Percentiles rank a stretch among this genome's conserved stretches.
Evolutionary conservation across 192 early-diverging fungal genomes (phyloP).

Genomic region (Mortierella antarctica): DNA sequence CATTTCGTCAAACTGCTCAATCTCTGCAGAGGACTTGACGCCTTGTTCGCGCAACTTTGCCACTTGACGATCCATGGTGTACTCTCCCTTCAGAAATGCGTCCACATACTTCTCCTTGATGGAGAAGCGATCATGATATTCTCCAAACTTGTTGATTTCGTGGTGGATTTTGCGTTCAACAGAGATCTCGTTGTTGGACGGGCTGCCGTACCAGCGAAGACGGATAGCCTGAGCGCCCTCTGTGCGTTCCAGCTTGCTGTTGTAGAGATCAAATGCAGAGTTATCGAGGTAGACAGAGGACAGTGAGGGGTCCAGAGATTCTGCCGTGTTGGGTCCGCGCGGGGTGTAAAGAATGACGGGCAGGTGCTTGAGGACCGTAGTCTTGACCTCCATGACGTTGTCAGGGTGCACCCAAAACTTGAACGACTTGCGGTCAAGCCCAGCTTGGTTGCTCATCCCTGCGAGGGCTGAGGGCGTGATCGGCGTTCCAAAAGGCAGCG

Average conservation of each 20-base stretch:
- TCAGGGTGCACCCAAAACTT: slow-evolving; percentile 98
- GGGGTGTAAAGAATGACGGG: slow-evolving; percentile 92
- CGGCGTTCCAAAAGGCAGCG: slow-evolving; percentile 34
- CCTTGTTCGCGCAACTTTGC: slow-evolving; percentile 82
- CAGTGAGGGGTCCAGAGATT: slow-evolving; percentile 85
- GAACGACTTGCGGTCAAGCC: slow-evolving; percentile 84
- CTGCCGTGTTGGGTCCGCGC: slow-evolving; percentile 67
- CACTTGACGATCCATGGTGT: slow-evolving; percentile 77
- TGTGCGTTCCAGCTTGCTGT: slow-evolving; percentile 85
- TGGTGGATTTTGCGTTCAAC: slow-evolving; percentile 70
- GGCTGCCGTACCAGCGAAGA: slow-evolving; percentile 93
- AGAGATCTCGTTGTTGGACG: slow-evolving; percentile 80
- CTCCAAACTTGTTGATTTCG: slow-evolving; percentile 81
- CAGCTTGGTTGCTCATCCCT: slow-evolving; percentile 49
- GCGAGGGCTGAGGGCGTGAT: slow-evolving; percentile 42
- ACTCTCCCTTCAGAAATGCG: slow-evolving; percentile 83
- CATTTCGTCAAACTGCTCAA: slow-evolving; percentile 75
- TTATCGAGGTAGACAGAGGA: slow-evolving; percentile 96
- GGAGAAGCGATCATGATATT: slow-evolving; percentile 91
- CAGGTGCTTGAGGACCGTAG: slow-evolving; percentile 87
- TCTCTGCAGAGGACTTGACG: slow-evolving; percentile 78
- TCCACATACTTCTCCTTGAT: slow-evolving; percentile 96
- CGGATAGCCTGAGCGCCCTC: slow-evolving; percentile 92
- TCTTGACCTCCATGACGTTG: slow-evolving; percentile 95
- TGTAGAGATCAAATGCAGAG: slow-evolving; percentile 87